Base-by-base conservation (phyloP, 352 stramenopile genomes). In the Phytophthora quininea region DNA sequence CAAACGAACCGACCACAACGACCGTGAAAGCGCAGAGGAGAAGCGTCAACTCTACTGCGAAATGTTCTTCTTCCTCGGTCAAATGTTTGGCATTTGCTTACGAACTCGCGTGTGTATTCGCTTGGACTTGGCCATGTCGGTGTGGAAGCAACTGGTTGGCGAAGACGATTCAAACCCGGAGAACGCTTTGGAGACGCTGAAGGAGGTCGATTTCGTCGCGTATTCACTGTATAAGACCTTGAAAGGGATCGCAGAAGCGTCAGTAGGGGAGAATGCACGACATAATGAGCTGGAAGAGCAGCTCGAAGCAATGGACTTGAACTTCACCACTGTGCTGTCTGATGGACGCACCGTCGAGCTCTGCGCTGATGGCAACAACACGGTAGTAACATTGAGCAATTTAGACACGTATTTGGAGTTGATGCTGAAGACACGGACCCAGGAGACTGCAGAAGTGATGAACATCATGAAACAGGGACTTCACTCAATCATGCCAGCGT, bases 21-120 rank as follows among this genome's bases (percentile, higher is more conserved):
- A 6, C 10, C 54, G 64, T 35, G 79, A 90, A 56, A 84, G 74
- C 31, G 32, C 62, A 0, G 71, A 88, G 42, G 74, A 90, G 15
- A 81, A 79, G 50, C 73, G 79, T 1, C 79, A 90, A 42, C 58
- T 97, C 1, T 79, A 90, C 32, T 69, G 77, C 15, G 88, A 97
- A 51, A 96, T 97, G 84, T 96, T 93, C 46, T 76, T 84, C 42
- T 98, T 98, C 50, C 57, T 98, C 11, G 93, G 93, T 1, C 86
- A 98, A 64, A 88, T 98, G 67, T 77, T 98, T 9, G 93, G 91
- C 1, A 92, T 92, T 33, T 92, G 90, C 46, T 70, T 98, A 7
- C 82, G 92, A 8, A 97, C 83, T 46, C 71, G 82, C 1, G 88
- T 97, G 1, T 91, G 87, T 24, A 72, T 95, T 15, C 84, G 85